These are phyloP conservation scores for Neofusicoccum kwambonambiense DNA, from an alignment of 2,329 filamentous ascomycete genomes.

Conservation along the genomic window DNA sequence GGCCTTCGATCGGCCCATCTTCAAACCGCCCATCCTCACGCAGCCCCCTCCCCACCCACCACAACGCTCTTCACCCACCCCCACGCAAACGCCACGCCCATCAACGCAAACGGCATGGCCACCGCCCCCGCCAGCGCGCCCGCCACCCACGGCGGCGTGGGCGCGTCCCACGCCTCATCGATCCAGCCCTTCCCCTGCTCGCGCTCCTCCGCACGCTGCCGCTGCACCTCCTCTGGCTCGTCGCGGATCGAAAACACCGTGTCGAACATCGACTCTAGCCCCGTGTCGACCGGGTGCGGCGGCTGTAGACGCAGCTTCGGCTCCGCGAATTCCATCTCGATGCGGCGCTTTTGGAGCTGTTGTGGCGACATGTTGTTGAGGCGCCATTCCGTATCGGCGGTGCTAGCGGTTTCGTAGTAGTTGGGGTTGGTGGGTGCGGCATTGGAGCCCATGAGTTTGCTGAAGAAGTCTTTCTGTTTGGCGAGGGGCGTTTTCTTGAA, in stretches of 20 bases:
- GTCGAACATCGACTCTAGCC: slow-evolving; percentile 24
- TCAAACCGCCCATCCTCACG: too few species aligned
- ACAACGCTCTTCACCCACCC: not conserved
- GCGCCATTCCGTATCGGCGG: slow-evolving; percentile 1
- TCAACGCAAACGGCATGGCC: not conserved
- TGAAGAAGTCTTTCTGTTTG: slow-evolving; percentile 54
- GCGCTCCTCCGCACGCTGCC: slow-evolving; percentile 3
- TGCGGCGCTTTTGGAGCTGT: not conserved
- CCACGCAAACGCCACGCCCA: not conserved
- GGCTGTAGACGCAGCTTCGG: slow-evolving; percentile 12
- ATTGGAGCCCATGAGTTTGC: slow-evolving; percentile 27
- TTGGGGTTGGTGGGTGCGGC: not conserved
- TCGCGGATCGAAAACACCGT: slow-evolving; percentile 23
- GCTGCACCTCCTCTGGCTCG: slow-evolving; percentile 20
- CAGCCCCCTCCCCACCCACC: not conserved
- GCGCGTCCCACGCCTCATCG: not conserved
- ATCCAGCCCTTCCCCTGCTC: slow-evolving; percentile 3
- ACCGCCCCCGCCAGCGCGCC: not conserved
- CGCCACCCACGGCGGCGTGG: not conserved
- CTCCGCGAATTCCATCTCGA: slow-evolving; percentile 5
- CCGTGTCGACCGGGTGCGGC: slow-evolving; percentile 22
- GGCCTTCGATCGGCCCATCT: too few species aligned
- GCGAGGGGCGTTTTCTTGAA: slow-evolving; percentile 49
- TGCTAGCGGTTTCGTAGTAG: not conserved
- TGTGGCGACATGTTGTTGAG: not conserved